Conservation (phyloP, 352 stramenopile species). For the Elongisporangium prolatum region DNA sequence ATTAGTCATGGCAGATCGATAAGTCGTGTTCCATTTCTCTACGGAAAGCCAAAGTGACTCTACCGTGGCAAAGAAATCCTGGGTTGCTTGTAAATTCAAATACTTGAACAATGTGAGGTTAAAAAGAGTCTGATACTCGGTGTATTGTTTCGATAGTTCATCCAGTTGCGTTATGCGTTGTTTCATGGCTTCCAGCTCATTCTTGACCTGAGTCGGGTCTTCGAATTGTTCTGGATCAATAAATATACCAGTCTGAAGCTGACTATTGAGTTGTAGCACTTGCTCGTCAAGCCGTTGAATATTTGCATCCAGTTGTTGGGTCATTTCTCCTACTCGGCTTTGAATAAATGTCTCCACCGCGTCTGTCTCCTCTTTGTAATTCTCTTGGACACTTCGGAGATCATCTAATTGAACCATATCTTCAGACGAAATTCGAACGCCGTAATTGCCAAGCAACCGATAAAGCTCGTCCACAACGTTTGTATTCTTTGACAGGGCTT, state of each 20-base stretch:
- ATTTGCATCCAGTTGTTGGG: constrained; percentile 87
- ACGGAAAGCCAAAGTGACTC: constrained; percentile 83
- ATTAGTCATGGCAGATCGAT: constrained; percentile 68
- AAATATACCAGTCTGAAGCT: constrained; percentile 84
- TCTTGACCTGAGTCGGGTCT: constrained; percentile 73
- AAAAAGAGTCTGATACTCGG: constrained; percentile 90
- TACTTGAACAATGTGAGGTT: constrained; percentile 88
- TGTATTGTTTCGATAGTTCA: constrained; percentile 89
- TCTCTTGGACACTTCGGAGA: constrained; percentile 79
- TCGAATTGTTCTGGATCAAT: constrained; percentile 87
- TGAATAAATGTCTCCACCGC: constrained; percentile 84
- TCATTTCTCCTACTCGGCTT: constrained; percentile 88
- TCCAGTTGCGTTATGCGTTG: constrained; percentile 81
- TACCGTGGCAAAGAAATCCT: constrained; percentile 84
- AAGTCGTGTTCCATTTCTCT: constrained; percentile 86
- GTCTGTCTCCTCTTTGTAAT: constrained; percentile 87
- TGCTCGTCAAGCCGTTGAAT: constrained; percentile 92
- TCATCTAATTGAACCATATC: constrained; percentile 93
- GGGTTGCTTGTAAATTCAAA: constrained; percentile 80
- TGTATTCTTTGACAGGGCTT: constrained; percentile 77
- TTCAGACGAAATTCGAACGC: constrained; percentile 88
- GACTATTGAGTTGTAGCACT: constrained; percentile 75
- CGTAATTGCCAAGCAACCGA: constrained; percentile 85
- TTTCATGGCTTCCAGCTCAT: constrained; percentile 77
- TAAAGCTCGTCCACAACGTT: constrained; percentile 94